These are phyloP conservation scores for Kodamaea derodonti DNA, from an alignment of 1,139 yeast genomes.

Conservation along the genomic window DNA sequence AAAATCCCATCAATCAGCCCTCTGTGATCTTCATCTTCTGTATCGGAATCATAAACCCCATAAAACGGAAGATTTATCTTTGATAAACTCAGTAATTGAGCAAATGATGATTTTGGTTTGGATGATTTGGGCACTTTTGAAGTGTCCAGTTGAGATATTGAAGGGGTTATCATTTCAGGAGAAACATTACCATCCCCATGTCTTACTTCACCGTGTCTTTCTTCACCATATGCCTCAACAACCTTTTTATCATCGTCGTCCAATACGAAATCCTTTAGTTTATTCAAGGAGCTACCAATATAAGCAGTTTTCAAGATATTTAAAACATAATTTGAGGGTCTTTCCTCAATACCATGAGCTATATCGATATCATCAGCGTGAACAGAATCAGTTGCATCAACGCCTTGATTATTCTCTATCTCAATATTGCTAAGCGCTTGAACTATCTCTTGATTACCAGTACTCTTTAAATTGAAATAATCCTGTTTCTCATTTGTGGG, in stretches of 20 bases:
- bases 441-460: not conserved
- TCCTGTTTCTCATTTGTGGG: constrained; percentile 5
- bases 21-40: constrained; percentile 8
- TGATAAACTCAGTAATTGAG: constrained; percentile 1
- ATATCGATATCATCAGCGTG: constrained; percentile 21
- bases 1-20: too few relatives aligned
- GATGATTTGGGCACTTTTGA: not conserved
- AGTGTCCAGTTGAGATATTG: not conserved
- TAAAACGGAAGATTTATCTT: constrained; percentile 9
- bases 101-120: not conserved
- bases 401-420: not conserved
- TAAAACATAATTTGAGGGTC: constrained; percentile 16
- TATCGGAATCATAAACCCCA: constrained; percentile 10
- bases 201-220: not conserved
- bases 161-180: not conserved
- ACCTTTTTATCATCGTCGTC: constrained; percentile 1
- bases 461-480: constrained; percentile 1
- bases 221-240: not conserved
- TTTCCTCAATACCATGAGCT: constrained; percentile 19
- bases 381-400: not conserved
- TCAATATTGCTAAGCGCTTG: not conserved
- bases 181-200: not conserved
- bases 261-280: constrained; percentile 1
- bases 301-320: constrained; percentile 17
- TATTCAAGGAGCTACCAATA: constrained; percentile 6